These are phyloP conservation scores for Termitomyces sp. DNA, from an alignment of 768 basidiomycete genomes.

Conservation along the genomic window DNA sequence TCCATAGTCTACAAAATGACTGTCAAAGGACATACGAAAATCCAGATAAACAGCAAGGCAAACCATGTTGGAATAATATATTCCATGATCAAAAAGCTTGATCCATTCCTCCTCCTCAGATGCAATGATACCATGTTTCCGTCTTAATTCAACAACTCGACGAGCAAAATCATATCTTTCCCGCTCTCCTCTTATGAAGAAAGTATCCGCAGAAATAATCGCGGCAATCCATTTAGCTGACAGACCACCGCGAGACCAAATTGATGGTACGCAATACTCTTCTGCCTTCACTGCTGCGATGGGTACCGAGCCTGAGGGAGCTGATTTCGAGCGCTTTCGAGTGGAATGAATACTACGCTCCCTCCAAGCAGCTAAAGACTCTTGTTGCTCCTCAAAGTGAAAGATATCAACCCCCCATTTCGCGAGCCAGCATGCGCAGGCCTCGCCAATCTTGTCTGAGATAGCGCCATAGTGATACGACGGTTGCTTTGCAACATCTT, in stretches of 20 bases:
- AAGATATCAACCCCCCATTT: constrained; percentile 85
- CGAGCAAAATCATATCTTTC: constrained; percentile 80
- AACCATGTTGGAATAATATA: constrained; percentile 89
- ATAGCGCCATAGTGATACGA: constrained; percentile 81
- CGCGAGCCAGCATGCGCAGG: constrained; percentile 82
- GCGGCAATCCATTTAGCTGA: constrained; percentile 72
- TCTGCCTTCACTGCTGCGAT: constrained; percentile 4
- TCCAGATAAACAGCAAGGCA: constrained; percentile 15
- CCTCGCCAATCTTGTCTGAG: constrained; percentile 89
- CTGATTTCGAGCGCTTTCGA: constrained; percentile 20
- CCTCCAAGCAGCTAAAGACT: constrained; percentile 8
- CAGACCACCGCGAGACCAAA: constrained; percentile 78
- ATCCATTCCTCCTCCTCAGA: constrained; percentile 72
- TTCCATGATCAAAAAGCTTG: constrained; percentile 68
- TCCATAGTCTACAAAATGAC: constrained; percentile 62
- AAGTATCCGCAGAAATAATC: constrained; percentile 70
- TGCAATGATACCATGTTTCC: constrained; percentile 47
- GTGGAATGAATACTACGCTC: constrained; percentile 3
- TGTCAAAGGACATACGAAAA: background rate
- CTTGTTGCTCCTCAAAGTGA: constrained; percentile 48
- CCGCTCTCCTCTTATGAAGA: constrained; percentile 77
- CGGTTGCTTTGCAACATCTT: constrained; percentile 23
- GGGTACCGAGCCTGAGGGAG: constrained; percentile 15
- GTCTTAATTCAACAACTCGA: constrained; percentile 70
- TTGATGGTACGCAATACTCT: constrained; percentile 36